Conservation (phyloP, 805 yeast genomes). For the Suhomyces sp. region DNA sequence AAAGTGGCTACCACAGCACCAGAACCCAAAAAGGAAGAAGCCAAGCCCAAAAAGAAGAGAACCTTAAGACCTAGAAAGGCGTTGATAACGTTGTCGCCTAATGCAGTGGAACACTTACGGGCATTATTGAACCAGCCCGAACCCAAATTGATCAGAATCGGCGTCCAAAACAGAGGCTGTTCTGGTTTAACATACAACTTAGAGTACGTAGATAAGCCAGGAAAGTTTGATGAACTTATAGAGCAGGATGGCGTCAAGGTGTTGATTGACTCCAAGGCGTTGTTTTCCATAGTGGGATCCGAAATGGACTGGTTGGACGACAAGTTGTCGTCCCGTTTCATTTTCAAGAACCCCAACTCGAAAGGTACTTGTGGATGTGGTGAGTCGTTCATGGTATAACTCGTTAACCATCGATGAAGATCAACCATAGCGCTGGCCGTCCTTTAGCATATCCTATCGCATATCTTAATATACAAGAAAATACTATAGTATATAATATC, state of each 20-base stretch:
- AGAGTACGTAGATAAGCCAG: slow-evolving; percentile 86
- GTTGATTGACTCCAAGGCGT: slow-evolving; percentile 90
- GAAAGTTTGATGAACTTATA: slow-evolving; percentile 92
- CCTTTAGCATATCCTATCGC: not conserved
- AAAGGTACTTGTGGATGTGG: slow-evolving; percentile 99
- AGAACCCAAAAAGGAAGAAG: slow-evolving; percentile 4
- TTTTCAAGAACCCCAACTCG: slow-evolving; percentile 92
- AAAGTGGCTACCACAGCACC: slow-evolving; percentile 7
- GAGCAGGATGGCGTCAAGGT: slow-evolving; percentile 93
- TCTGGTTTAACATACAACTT: slow-evolving; percentile 91
- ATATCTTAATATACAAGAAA: too few species aligned
- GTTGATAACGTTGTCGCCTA: slow-evolving; percentile 72
- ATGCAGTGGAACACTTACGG: slow-evolving; percentile 70
- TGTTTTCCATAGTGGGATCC: slow-evolving; percentile 92
- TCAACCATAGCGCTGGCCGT: not conserved
- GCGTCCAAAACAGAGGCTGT: slow-evolving; percentile 95
- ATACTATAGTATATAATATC: too few species aligned
- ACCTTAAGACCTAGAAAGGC: slow-evolving; percentile 85
- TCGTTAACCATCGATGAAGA: not conserved
- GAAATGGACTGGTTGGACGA: slow-evolving; percentile 99
- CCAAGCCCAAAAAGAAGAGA: slow-evolving; percentile 46
- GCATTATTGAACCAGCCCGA: slow-evolving; percentile 72
- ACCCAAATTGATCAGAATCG: slow-evolving; percentile 86
- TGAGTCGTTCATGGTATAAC: slow-evolving; percentile 97
- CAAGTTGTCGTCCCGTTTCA: slow-evolving; percentile 81